Base-by-base conservation (phyloP, 2,329 filamentous ascomycete species). In the Lojkania enalia region DNA sequence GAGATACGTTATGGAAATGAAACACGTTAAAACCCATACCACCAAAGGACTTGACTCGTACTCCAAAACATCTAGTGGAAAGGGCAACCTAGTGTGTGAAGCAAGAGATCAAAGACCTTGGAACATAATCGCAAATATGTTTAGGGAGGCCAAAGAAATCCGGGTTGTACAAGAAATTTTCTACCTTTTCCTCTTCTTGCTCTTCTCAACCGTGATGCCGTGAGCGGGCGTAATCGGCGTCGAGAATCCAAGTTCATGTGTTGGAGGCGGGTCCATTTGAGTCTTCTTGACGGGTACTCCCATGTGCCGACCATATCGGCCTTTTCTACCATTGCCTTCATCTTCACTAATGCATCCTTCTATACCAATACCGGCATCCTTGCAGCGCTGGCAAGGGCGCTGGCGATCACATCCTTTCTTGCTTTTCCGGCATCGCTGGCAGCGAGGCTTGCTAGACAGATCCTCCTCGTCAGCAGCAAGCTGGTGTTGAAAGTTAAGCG, bases 371-470 rank as follows among this genome's bases (percentile, higher is more conserved):
- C 94, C 94, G 32, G 94, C 94, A 73, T 99, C 94, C 69, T 90
- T 90, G 82, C 94, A 99, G 52, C 94, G 84, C 44, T 90, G 89
- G 65, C 94, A 99, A 20, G 94, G 94, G 29, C 94, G 86, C 73
- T 97, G 94, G 46, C 94, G 86, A 74, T 99, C 94, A 67, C 94
- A 99, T 11, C 94, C 94, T 75, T 99, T 99, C 80, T 99, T 99
- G 75, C 92, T 97, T 82, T 99, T 99, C 63, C 94, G 87, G 78
- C 94, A 99, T 46, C 94, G 87, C 71, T 99, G 94, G 77, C 94
- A 99, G 52, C 94, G 90, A 44, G 94, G 94, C 74, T 97, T 96
- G 55, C 87, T 91, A 0, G 92, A 96, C 15, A 97, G 76, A 45
- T 96, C 91, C 55, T 96, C 91, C 55, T 96, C 89, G 55, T 90